Percentiles rank a stretch among this genome's conserved stretches.
These are phyloP conservation scores for Uronychia setigera DNA, from an alignment of 73 alveolate species.

Conservation along the genomic window DNA sequence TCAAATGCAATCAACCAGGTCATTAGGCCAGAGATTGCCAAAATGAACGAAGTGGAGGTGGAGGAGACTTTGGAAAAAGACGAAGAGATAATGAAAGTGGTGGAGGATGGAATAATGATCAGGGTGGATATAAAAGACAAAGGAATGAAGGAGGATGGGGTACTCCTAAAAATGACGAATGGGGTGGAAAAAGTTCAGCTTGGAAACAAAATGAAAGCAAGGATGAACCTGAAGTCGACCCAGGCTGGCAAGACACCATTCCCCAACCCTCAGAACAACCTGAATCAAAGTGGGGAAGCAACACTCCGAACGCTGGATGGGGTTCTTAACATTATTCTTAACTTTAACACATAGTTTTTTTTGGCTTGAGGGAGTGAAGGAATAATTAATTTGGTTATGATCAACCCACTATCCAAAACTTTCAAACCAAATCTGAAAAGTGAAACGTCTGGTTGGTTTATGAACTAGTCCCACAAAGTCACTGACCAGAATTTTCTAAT, in stretches of 20 bases:
- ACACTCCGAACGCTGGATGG: neutral
- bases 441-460: no score
- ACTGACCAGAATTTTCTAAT: neutral
- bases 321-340: neutral
- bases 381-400: no score
- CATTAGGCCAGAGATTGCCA: neutral
- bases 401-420: neutral
- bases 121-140: neutral
- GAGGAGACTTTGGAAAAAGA: neutral
- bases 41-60: neutral
- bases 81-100: neutral
- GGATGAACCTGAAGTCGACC: neutral
- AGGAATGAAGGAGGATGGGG: conserved; percentile 1
- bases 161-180: neutral
- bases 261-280: neutral
- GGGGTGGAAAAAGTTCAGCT: neutral
- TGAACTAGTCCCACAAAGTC: no score
- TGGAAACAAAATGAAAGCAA: neutral
- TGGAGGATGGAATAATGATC: no score
- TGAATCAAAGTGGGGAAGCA: conserved; percentile 1
- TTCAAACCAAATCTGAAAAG: neutral
- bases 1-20: neutral
- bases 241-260: neutral
- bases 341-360: neutral
- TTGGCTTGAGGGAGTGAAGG: no score